Conservation (phyloP, 257 asterid genomes). For the Nyctanthes arbortristis region DNA sequence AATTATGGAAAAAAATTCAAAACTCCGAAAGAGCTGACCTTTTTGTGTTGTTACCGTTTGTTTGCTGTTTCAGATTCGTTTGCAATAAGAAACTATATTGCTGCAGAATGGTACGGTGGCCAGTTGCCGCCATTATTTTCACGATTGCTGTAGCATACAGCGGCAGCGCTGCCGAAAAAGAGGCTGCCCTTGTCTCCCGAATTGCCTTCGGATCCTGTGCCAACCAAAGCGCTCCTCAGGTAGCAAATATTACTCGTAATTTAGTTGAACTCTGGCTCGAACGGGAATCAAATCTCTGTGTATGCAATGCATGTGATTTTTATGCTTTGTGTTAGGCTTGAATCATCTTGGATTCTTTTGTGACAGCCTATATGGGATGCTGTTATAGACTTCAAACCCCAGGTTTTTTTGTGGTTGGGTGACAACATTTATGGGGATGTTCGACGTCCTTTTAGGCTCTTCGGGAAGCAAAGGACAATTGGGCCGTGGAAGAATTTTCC, state of each 20-base stretch:
- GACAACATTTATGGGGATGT: conserved; percentile 38
- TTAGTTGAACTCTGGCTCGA: neutral
- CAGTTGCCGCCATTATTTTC: neutral
- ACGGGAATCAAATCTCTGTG: neutral
- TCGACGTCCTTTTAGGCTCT: conserved; percentile 30
- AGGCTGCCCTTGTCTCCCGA: conserved; percentile 22
- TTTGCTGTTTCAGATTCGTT: too few relatives aligned
- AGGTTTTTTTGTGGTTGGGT: conserved; percentile 37
- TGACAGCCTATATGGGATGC: conserved; percentile 37
- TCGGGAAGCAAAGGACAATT: conserved; percentile 37
- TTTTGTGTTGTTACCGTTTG: too few relatives aligned
- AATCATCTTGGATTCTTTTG: neutral
- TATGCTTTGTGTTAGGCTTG: neutral
- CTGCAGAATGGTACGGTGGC: conserved; percentile 1
- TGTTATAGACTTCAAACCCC: conserved; percentile 28
- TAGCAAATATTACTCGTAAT: neutral
- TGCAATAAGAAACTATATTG: neutral
- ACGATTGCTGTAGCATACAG: neutral
- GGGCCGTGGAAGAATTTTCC: conserved; percentile 40
- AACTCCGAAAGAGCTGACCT: too few relatives aligned
- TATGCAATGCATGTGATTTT: neutral
- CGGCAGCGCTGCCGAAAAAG: neutral
- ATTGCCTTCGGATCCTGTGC: conserved; percentile 42
- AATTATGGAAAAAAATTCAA: too few relatives aligned
- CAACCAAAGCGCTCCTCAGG: conserved; percentile 37